A percentile compares a stretch with the other conserved stretches of the same genome.
Conservation (phyloP, 495 filamentous ascomycete species). For the Pyrenula massariospora region DNA sequence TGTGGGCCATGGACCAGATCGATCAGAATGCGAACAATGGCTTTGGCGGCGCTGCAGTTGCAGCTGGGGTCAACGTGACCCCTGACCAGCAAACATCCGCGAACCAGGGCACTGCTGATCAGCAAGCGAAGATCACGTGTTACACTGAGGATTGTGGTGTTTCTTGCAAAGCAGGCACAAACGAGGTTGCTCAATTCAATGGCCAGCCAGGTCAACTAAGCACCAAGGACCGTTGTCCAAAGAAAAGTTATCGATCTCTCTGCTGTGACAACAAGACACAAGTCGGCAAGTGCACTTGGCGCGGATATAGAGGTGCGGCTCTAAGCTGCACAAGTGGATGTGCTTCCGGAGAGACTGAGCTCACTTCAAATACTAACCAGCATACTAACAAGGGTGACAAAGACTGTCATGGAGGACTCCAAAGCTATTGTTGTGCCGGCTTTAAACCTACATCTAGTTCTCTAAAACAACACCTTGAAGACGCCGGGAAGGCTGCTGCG, state of each 20-base stretch:
- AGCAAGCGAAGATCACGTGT: conserved; percentile 7
- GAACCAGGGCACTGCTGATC: conserved; percentile 8
- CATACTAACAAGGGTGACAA: conserved; percentile 10
- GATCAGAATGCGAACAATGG: conserved; percentile 8
- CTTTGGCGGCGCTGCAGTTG: too few relatives aligned
- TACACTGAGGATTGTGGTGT: conserved; percentile 7
- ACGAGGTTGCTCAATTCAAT: too few relatives aligned
- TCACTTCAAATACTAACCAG: conserved; percentile 10
- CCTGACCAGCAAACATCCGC: conserved; percentile 8
- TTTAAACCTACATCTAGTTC: conserved; percentile 11
- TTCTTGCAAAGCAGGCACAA: conserved; percentile 8
- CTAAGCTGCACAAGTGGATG: conserved; percentile 12
- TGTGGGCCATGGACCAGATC: conserved; percentile 7
- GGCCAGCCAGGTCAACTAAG: too few relatives aligned
- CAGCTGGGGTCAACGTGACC: conserved; percentile 1
- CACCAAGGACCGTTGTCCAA: too few relatives aligned
- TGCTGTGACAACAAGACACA: too few relatives aligned
- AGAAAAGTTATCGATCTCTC: too few relatives aligned
- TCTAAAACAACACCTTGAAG: conserved; percentile 4
- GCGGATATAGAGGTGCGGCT: too few relatives aligned
- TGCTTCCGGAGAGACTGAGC: conserved; percentile 12
- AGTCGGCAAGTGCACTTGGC: too few relatives aligned
- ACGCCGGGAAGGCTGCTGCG: conserved; percentile 10
- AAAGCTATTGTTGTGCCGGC: conserved; percentile 15
- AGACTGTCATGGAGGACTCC: conserved; percentile 12